Conservation (phyloP, 2,329 filamentous ascomycete species). For the Parafenestella ontariensis region DNA sequence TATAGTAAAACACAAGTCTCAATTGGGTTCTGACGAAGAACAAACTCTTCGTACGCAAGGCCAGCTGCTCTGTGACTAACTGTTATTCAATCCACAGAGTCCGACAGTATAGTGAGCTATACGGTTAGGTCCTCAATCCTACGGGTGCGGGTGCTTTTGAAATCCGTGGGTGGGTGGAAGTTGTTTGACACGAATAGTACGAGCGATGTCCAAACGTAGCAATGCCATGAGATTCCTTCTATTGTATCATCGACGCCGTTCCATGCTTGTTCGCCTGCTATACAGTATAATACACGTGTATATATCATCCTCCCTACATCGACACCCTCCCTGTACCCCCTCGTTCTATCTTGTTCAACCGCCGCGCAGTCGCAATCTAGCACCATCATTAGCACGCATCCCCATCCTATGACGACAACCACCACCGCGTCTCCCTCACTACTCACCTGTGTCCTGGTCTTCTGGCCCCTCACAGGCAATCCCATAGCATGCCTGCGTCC, state of each 20-base stretch:
- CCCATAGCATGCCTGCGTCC: constrained; percentile 92
- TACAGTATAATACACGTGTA: constrained; percentile 39
- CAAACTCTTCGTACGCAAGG: too few species aligned
- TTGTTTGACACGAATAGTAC: not conserved
- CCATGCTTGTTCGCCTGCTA: constrained; percentile 16
- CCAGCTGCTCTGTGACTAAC: too few species aligned
- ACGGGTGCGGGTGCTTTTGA: too few species aligned
- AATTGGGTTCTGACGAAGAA: too few species aligned
- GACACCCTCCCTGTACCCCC: constrained; percentile 47
- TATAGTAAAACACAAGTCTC: too few species aligned
- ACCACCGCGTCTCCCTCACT: not conserved
- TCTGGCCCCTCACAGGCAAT: constrained; percentile 88
- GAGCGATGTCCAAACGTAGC: not conserved
- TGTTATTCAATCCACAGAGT: too few species aligned
- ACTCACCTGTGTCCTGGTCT: constrained; percentile 75
- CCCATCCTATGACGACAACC: constrained; percentile 13
- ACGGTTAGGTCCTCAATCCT: too few species aligned
- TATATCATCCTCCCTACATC: constrained; percentile 25
- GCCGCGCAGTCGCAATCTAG: constrained; percentile 65
- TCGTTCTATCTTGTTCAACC: constrained; percentile 66
- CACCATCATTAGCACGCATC: constrained; percentile 17
- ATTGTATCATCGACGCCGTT: constrained; percentile 11
- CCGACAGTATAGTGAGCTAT: too few species aligned
- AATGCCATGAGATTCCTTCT: not conserved
- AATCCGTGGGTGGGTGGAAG: too few species aligned